phyloP scores from a whole-genome alignment of 1,284 basidiomycete species.

The Leccinum subspadiceum region DNA sequence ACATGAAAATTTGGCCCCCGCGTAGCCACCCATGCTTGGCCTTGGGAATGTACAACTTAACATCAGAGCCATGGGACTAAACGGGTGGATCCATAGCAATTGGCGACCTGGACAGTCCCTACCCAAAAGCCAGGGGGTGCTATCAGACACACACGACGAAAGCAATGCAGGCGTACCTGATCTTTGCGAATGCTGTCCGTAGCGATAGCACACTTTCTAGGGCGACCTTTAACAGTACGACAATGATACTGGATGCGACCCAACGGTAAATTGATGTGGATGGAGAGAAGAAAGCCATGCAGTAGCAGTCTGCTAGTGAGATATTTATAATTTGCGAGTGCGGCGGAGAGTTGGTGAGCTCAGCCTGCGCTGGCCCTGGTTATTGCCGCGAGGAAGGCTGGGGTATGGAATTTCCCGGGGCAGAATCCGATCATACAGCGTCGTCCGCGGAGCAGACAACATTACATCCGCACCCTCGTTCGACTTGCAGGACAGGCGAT shows the following conservation, averaged over 20 bases:
- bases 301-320: neutral
- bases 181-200: slow-evolving; percentile 18
- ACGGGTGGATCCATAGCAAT: slow-evolving; percentile 35
- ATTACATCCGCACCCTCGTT: too few species aligned
- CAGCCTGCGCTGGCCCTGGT: too few species aligned
- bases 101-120: slow-evolving; percentile 24
- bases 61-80: slow-evolving; percentile 22
- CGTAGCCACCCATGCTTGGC: too few species aligned
- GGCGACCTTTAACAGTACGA: slow-evolving; percentile 12
- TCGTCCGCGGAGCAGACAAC: too few species aligned
- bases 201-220: slow-evolving; percentile 15
- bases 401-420: too few species aligned
- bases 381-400: too few species aligned
- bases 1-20: too few species aligned
- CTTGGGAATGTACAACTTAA: too few species aligned
- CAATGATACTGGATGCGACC: slow-evolving; percentile 5
- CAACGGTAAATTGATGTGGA: slow-evolving; percentile 11
- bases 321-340: neutral
- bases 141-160: neutral
- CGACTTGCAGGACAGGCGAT: too few species aligned
- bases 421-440: too few species aligned
- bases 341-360: too few species aligned
- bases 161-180: slow-evolving; percentile 19
- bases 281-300: slow-evolving; percentile 11
- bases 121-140: neutral